Base-by-base conservation (phyloP, 225 moss, liverwort and hornwort species). In the Thuidium tamariscinum region DNA sequence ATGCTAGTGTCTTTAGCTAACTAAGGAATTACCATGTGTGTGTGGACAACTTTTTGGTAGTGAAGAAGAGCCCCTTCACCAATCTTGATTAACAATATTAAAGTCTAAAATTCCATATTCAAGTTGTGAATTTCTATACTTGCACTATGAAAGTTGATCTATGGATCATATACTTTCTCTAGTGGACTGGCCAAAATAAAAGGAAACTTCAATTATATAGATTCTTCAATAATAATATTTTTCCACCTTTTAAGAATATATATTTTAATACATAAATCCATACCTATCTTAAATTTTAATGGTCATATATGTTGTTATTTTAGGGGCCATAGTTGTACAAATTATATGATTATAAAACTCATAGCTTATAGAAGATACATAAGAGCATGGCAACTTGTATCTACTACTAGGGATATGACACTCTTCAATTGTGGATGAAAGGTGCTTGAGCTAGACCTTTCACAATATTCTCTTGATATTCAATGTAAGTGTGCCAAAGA, bases 161-260 rank as follows among this genome's bases (percentile, higher is more conserved):
- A 6, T 6, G 0, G 2, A 17, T 6, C 2, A 72, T 30, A 46
- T 1, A 3, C 30, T 46, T 29, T 72, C 0, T 46, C 6, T 17
- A 17, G 0, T 18, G 4, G 46, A 46, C 0, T 3, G 2, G 6
- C 4, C 5, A 3, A 16, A 29, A 21, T 17, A 17, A 1, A 27
- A 10, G 4, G 0, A 30, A 72, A 30, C 4, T 0, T 46, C 48
- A 18, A 16, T 72, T 27, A 15, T 16, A 16, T 6, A 30, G 30
- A 72, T 46, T 72, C 2, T 4, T 10, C 1, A 30, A 18, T 30
- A 6, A 10, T 6, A 18, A 72, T 72, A 18, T 6, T 29, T 30
- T 29, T 17, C 6, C 18, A 29, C 42, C 6, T 46, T 46, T 46
- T 3, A 29, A 46, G 9, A 30, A 46, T 0, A 0, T 0, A 0